Evolutionary conservation across 2,329 filamentous ascomycete genomes (phyloP), one percentile per base, ranked within the genome.

Genomic region (Elsinoe australis): DNA sequence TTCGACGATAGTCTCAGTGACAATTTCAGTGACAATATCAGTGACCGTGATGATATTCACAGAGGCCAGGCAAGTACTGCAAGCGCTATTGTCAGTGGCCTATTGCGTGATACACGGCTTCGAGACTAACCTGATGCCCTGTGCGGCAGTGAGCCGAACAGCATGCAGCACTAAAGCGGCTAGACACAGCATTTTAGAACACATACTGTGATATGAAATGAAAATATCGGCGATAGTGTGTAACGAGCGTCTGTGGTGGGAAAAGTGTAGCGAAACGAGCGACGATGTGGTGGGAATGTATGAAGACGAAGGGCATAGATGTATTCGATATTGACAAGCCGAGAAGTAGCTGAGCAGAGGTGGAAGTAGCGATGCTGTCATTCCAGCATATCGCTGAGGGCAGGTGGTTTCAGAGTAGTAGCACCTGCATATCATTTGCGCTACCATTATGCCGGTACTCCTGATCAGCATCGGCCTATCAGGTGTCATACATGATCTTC

Each of bases 1-100:
- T 36, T 58, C 50, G 2, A 57, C 59, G 10, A 50, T 51, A 26
- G 33, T 45, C 36, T 49, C 44, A 4, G 53, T 54, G 15, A 50
- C 32, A n/a, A 42, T 50, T n/a, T 45, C 32, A 24, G 31, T 38
- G 17, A 44, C 26, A n/a, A 42, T 50, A 24, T 52, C 24, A 18
- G 45, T 51, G 38, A 49, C 36, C 12, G 45, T 21, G 26, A 44
- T 44, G n/a, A 36, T 47, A 19, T 47, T 24, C 9, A 35, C 44
- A 24, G 44, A 47, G 22, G 31, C 44, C 15, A 44, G 14, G 21
- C 39, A 44, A 7, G 39, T 44, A 24, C 39, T 44, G 10, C 8
- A 6, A 12, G 7, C 6, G 26, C 12, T 6, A 7, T 29, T 12
- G 12, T 29, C 26, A 29, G 26, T 12, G 26, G 4, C 5, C 19